These are phyloP conservation scores for Aspergillus olivimuriae DNA, from an alignment of 495 filamentous ascomycete genomes.

Conservation along the genomic window DNA sequence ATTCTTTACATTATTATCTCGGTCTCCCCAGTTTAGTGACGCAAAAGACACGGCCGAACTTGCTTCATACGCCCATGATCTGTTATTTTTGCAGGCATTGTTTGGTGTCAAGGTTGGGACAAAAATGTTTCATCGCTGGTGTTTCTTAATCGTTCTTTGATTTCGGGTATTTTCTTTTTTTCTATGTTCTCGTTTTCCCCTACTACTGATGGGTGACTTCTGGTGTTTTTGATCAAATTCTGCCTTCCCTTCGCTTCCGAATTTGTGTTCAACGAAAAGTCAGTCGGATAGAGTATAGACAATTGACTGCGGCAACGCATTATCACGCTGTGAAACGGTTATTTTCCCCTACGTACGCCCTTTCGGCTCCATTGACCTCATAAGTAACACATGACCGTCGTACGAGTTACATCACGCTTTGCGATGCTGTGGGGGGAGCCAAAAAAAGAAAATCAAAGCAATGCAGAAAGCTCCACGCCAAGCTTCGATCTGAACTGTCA, in stretches of 20 bases:
- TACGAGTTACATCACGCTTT: neutral
- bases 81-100: conserved; percentile 4
- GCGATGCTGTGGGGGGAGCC: neutral
- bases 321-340: neutral
- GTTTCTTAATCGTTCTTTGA: neutral
- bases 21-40: conserved; percentile 1
- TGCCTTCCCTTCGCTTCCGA: neutral
- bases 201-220: neutral
- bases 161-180: neutral
- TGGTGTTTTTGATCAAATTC: no score
- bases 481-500: neutral
- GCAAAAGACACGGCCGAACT: conserved; percentile 6
- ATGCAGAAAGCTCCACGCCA: neutral
- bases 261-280: neutral
- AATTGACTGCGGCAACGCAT: neutral
- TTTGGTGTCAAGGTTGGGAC: conserved; percentile 2
- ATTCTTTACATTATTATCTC: neutral
- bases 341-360: neutral
- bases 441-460: no score
- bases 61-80: neutral
- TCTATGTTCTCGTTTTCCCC: neutral
- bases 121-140: neutral
- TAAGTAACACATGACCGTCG: neutral
- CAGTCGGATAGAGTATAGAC: neutral
- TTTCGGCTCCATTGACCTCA: neutral